Percentiles rank a stretch among this genome's conserved stretches.
Conservation (phyloP, 306 rosid genomes). For the Corylus americana region DNA sequence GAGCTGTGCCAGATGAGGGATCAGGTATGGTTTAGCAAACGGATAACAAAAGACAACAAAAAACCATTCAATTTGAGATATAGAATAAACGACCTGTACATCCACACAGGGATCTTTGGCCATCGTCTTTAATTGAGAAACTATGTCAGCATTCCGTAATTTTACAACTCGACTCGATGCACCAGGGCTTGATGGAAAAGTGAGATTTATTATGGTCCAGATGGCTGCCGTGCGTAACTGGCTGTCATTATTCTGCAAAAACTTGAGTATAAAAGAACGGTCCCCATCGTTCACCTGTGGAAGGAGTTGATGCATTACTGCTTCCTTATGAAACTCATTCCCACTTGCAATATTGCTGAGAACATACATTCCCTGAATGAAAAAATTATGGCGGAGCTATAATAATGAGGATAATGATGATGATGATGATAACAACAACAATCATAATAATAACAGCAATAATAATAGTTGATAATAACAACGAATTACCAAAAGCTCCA, state of each 20-base stretch:
- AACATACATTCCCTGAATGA: conserved; percentile 74
- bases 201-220: conserved; percentile 76
- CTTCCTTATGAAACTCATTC: conserved; percentile 77
- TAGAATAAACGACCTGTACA: conserved; percentile 59
- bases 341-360: conserved; percentile 77
- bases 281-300: conserved; percentile 46
- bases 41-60: background rate
- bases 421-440: background rate
- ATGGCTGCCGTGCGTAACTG: conserved; percentile 61
- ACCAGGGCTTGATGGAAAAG: conserved; percentile 61
- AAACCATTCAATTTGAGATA: conserved; percentile 5
- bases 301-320: conserved; percentile 67
- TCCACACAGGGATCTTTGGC: conserved; percentile 70
- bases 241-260: conserved; percentile 62
- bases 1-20: conserved; percentile 50
- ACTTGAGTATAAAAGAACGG: conserved; percentile 52
- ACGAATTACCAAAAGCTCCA: background rate
- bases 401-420: background rate
- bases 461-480: too few species aligned
- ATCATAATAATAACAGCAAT: background rate
- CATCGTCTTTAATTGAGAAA: conserved; percentile 77
- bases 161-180: conserved; percentile 49
- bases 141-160: conserved; percentile 60
- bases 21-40: conserved; percentile 22
- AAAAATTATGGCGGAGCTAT: conserved; percentile 20